Percentiles rank a stretch among this genome's conserved stretches.
These are phyloP conservation scores for Pterula multifida DNA, from an alignment of 1,284 basidiomycete genomes.

Conservation along the genomic window DNA sequence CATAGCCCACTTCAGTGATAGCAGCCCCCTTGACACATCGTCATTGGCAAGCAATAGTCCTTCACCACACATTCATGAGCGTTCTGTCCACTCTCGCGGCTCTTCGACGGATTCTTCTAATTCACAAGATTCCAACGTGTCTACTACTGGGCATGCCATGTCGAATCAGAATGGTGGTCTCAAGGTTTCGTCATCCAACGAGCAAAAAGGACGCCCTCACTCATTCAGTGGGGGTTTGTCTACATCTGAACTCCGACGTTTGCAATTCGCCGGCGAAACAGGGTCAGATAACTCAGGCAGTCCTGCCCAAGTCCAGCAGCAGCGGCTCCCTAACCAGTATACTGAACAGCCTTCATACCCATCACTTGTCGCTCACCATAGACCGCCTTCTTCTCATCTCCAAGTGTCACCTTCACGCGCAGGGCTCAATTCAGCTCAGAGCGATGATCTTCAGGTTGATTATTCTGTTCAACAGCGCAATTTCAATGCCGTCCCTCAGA, in stretches of 20 bases:
- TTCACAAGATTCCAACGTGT: constrained; percentile 40
- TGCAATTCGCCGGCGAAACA: constrained; percentile 53
- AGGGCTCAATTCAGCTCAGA: constrained; percentile 21
- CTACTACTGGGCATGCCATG: constrained; percentile 40
- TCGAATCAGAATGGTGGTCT: constrained; percentile 37
- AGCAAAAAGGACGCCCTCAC: constrained; percentile 63
- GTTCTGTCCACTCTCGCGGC: constrained; percentile 59
- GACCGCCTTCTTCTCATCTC: constrained; percentile 35
- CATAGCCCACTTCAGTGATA: constrained; percentile 45
- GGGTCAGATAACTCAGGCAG: constrained; percentile 23
- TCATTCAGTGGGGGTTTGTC: constrained; percentile 70
- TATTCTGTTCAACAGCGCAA: constrained; percentile 45
- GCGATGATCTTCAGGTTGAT: constrained; percentile 45
- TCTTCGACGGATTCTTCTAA: constrained; percentile 64
- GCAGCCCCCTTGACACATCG: constrained; percentile 59
- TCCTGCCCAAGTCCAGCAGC: constrained; percentile 22
- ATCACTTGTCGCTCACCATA: constrained; percentile 32
- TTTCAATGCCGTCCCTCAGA: constrained; percentile 30
- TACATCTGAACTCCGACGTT: constrained; percentile 54
- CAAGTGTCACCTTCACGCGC: constrained; percentile 26
- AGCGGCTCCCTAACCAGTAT: constrained; percentile 33
- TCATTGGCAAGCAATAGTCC: constrained; percentile 61
- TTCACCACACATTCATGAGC: constrained; percentile 55
- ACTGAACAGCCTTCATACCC: constrained; percentile 60
- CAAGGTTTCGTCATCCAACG: constrained; percentile 36